Evolutionary conservation across 108 stramenopile species (phyloP), one percentile per base, ranked within the genome.

Genomic region (Nitzschia sp.): DNA sequence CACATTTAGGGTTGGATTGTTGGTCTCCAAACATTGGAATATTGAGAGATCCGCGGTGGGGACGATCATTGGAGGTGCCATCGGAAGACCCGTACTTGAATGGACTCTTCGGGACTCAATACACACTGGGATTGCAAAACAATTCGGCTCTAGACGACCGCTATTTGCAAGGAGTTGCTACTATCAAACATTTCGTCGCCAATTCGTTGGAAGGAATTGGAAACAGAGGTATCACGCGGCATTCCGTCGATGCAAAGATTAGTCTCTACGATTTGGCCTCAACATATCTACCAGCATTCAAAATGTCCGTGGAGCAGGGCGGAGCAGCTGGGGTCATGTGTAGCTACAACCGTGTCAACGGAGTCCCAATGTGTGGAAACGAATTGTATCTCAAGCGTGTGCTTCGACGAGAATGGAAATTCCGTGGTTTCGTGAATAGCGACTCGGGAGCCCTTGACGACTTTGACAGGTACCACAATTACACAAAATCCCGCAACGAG

Each of bases 1-100:
- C 66, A 13, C 56, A 66, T 53, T 3, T 34, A 1, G 79, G 77
- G 33, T 29, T 81, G 2, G 80, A 79, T 17, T 83, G 58, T 57
- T 87, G 77, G 74, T 59, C 74, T n/a, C 87, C 87, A 9, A 84
- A 82, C 57, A 75, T 88, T 27, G 84, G 84, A 36, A 67, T 83
- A 23, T 64, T 72, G 13, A 65, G 87, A 18, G 87, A 88, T 71
- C 83, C 84, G 5, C 76, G 87, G 29, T 88, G 81, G 81, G 87
- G 87, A 28, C 54, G 87, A 3, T 58, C 53, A 31, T 64, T 75
- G 29, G 86, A 87, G 54, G 65, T 72, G 1, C 87, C 87, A 1
- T 72, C 80, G 0, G 87, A 88, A 68, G 87, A 88, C 59, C 87
- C 87, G 1, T 79, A 62, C 38, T 38, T 85, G 27, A 72, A 46